Conservation (phyloP, 441 rosid genomes). For the Syzygium syzygioides region DNA sequence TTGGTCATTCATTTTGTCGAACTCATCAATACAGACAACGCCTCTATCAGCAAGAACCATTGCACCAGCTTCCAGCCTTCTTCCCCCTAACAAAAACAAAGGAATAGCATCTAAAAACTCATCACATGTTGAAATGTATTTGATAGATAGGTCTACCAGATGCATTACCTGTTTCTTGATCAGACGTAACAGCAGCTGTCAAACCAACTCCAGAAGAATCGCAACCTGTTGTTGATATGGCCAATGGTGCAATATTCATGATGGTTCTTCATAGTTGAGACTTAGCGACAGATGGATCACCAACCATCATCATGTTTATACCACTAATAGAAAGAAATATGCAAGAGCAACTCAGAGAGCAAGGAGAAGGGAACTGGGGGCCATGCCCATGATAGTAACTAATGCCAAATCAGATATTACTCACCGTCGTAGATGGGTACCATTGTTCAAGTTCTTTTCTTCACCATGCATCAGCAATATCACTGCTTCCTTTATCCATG, state of each 20-base stretch:
- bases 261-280: constrained; percentile 96
- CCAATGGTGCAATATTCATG: constrained; percentile 95
- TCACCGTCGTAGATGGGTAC: constrained; percentile 96
- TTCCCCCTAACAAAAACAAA: constrained; percentile 57
- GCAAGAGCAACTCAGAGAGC: not conserved
- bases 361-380: not conserved
- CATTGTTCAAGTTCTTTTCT: constrained; percentile 90
- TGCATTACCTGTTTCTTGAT: constrained; percentile 88
- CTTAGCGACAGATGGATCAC: constrained; percentile 99
- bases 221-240: constrained; percentile 97
- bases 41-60: constrained; percentile 99
- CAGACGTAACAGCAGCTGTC: constrained; percentile 99
- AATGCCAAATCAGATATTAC: constrained; percentile 12
- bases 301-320: constrained; percentile 99
- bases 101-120: not conserved
- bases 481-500: constrained; percentile 98
- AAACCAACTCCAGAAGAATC: constrained; percentile 99
- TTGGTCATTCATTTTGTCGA: constrained; percentile 99
- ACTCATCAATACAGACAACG: constrained; percentile 94
- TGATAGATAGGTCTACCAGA: not conserved
- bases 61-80: constrained; percentile 99
- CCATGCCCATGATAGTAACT: not conserved
- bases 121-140: not conserved
- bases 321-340: constrained; percentile 41
- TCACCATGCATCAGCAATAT: constrained; percentile 90